A percentile compares a stretch with the other conserved stretches of the same genome.
phyloP scores from a whole-genome alignment of 805 yeast species.

The Debaryomyces prosopidis region DNA sequence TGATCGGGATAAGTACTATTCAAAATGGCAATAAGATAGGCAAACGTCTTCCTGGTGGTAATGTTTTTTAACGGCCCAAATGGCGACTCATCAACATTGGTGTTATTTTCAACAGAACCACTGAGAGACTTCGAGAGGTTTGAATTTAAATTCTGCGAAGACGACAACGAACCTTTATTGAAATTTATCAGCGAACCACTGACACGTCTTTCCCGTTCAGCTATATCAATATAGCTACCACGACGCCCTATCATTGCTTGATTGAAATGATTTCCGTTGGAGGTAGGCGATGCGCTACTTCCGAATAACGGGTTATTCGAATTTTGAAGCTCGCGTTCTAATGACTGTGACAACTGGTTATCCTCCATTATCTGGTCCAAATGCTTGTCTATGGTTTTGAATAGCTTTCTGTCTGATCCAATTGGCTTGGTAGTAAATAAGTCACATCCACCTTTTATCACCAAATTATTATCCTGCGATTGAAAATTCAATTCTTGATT shows the following conservation, averaged over 20 bases:
- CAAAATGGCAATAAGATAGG: conserved; percentile 84
- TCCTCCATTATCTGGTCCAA: conserved; percentile 55
- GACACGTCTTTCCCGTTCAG: conserved; percentile 28
- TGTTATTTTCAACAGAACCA: conserved; percentile 13
- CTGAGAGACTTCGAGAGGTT: conserved; percentile 24
- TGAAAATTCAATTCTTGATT: conserved; percentile 79
- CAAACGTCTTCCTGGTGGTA: conserved; percentile 86
- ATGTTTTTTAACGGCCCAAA: conserved; percentile 89
- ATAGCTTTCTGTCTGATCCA: conserved; percentile 83
- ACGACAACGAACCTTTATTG: conserved; percentile 15
- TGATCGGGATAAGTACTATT: conserved; percentile 96
- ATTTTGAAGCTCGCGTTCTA: conserved; percentile 39
- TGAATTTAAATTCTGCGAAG: conserved; percentile 4
- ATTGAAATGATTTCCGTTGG: conserved; percentile 1
- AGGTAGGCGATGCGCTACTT: conserved; percentile 37
- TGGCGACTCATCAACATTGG: conserved; percentile 55
- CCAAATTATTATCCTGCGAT: conserved; percentile 42
- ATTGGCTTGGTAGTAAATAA: conserved; percentile 93
- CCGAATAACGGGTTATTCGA: conserved; percentile 38
- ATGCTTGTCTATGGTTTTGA: conserved; percentile 83
- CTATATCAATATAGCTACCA: conserved; percentile 20
- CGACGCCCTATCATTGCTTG: conserved; percentile 15
- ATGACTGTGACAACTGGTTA: conserved; percentile 38
- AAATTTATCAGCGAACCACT: conserved; percentile 26
- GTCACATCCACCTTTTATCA: conserved; percentile 86